phyloP scores from a whole-genome alignment of 441 rosid genomes.

The Pelargonium exstipulatum region DNA sequence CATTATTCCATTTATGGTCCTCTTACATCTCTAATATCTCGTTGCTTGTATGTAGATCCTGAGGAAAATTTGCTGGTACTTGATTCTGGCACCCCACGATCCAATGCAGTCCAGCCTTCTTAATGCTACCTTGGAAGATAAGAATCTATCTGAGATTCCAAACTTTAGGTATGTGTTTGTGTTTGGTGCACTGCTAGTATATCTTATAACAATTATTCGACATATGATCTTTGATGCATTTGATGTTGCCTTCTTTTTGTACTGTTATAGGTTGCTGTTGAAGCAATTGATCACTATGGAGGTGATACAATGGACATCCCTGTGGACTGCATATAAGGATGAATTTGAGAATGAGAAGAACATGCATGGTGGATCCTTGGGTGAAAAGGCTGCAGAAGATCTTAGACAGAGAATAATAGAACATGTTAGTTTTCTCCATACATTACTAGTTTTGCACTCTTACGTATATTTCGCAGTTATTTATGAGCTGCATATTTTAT shows the following conservation, averaged over 20 bases:
- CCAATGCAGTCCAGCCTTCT: constrained; percentile 12
- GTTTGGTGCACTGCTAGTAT: no score
- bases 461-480: no score
- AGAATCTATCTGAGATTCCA: constrained; percentile 27
- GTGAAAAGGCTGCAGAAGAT: constrained; percentile 91
- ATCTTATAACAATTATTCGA: no score
- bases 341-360: constrained; percentile 86
- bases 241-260: no score
- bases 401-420: constrained; percentile 84
- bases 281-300: constrained; percentile 95
- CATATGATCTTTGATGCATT: no score
- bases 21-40: constrained; percentile 17
- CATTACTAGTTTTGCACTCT: no score
- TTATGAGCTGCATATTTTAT: not conserved
- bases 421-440: constrained; percentile 73
- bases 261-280: constrained; percentile 55
- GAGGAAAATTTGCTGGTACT: constrained; percentile 30
- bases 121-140: constrained; percentile 9
- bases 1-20: constrained; percentile 3
- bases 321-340: constrained; percentile 73
- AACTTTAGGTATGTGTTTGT: constrained; percentile 58
- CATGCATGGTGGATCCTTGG: constrained; percentile 85
- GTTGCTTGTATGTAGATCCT: constrained; percentile 41
- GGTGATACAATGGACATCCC: constrained; percentile 91
- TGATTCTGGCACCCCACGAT: constrained; percentile 7